These are phyloP conservation scores for Paspalum vaginatum DNA, from an alignment of 176 grass and related monocot genomes.

Conservation along the genomic window DNA sequence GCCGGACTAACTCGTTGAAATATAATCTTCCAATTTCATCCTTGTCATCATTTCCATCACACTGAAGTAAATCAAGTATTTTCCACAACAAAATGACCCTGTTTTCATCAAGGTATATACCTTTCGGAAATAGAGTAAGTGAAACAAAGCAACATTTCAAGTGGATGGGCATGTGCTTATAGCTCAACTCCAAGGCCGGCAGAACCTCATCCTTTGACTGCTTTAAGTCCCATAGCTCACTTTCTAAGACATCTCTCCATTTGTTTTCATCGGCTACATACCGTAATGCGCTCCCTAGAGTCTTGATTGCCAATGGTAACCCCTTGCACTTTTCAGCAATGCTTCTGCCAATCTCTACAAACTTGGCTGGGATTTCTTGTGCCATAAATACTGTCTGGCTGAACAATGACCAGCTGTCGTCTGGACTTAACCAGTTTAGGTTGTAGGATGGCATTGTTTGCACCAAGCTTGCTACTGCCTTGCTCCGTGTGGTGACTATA, in stretches of 20 bases:
- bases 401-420: background rate
- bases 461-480: background rate
- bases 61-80: conserved; percentile 21
- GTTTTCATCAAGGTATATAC: conserved; percentile 7
- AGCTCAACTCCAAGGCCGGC: conserved; percentile 45
- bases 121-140: conserved; percentile 35
- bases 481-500: background rate
- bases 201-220: conserved; percentile 14
- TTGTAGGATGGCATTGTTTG: background rate
- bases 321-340: conserved; percentile 25
- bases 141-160: conserved; percentile 41
- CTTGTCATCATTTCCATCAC: background rate
- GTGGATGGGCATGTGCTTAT: conserved; percentile 9
- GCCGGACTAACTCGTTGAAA: conserved; percentile 31
- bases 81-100: conserved; percentile 39
- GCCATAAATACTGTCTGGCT: background rate
- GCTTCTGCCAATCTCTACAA: background rate
- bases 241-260: conserved; percentile 41
- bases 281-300: conserved; percentile 35
- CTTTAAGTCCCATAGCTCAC: conserved; percentile 44
- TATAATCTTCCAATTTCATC: conserved; percentile 33
- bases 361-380: background rate
- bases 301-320: conserved; percentile 40
- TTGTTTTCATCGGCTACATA: conserved; percentile 28
- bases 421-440: background rate